Conservation (phyloP, 2,329 filamentous ascomycete genomes). For the Aureobasidium sp. region DNA sequence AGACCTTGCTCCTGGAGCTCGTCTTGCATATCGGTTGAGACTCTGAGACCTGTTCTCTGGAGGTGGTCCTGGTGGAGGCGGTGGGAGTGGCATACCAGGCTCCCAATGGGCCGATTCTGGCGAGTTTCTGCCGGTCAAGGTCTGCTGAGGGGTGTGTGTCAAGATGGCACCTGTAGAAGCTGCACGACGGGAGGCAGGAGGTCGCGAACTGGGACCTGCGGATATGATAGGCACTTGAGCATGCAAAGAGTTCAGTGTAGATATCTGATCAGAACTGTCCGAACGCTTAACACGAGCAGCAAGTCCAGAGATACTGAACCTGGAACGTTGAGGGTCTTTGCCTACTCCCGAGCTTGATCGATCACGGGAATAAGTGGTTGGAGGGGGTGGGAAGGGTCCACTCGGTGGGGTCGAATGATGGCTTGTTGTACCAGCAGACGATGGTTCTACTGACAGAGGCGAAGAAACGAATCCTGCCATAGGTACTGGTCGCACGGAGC, state of each 20-base stretch:
- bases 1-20: constrained; percentile 13
- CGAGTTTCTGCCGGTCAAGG: constrained; percentile 51
- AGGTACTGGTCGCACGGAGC: constrained; percentile 29
- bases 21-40: constrained; percentile 47
- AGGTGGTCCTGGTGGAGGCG: constrained; percentile 68
- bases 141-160: constrained; percentile 28
- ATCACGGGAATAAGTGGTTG: constrained; percentile 26
- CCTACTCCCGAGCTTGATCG: constrained; percentile 28
- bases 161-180: constrained; percentile 63
- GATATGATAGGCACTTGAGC: not conserved
- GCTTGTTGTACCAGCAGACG: constrained; percentile 4
- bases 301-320: constrained; percentile 24
- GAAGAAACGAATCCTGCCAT: constrained; percentile 27
- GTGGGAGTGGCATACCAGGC: constrained; percentile 62
- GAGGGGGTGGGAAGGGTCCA: constrained; percentile 24
- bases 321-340: constrained; percentile 17
- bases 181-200: constrained; percentile 63
- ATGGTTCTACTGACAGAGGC: constrained; percentile 22
- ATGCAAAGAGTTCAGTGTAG: not conserved
- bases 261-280: constrained; percentile 12
- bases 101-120: constrained; percentile 49
- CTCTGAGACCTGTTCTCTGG: constrained; percentile 62
- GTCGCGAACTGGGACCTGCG: constrained; percentile 27
- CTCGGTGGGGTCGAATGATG: constrained; percentile 23
- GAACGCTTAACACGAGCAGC: constrained; percentile 23